Percentiles rank a stretch among this genome's conserved stretches.
Conservation (phyloP, 2,329 filamentous ascomycete species). For the Cadophora sp. region DNA sequence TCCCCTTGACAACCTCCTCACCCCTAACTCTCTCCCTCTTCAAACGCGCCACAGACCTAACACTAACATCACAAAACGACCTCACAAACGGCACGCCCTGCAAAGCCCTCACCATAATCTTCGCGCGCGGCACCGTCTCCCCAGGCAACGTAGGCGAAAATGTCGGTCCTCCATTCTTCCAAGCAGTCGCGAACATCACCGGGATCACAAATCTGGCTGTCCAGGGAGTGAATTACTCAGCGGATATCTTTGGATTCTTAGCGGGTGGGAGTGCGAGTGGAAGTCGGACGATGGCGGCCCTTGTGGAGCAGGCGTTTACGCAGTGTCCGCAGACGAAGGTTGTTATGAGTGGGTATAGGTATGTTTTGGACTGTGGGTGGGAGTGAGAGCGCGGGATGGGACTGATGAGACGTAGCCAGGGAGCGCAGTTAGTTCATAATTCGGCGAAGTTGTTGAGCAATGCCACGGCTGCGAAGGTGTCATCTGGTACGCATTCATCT, state of each 20-base stretch:
- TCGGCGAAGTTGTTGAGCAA: constrained; percentile 12
- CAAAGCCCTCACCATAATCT: constrained; percentile 59
- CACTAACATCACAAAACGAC: constrained; percentile 34
- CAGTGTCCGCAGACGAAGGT: constrained; percentile 35
- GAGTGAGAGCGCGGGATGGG: not conserved
- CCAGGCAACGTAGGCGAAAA: constrained; percentile 57
- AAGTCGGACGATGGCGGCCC: constrained; percentile 46
- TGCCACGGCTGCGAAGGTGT: not conserved
- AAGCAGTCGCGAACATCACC: constrained; percentile 51
- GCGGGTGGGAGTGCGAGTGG: constrained; percentile 12
- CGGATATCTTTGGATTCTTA: constrained; percentile 24
- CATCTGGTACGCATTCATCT: not conserved
- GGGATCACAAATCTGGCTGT: constrained; percentile 52
- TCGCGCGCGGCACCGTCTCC: constrained; percentile 61
- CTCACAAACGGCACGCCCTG: constrained; percentile 45
- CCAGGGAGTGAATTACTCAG: constrained; percentile 33
- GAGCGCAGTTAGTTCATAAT: constrained; percentile 21
- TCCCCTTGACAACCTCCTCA: not conserved
- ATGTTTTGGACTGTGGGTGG: not conserved
- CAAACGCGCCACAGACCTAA: constrained; percentile 8
- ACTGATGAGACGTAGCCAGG: constrained; percentile 10
- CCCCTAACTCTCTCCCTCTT: not conserved
- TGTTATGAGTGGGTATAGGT: constrained; percentile 35
- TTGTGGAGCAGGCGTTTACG: constrained; percentile 30
- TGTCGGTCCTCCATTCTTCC: constrained; percentile 59